Conservation (phyloP, 768 basidiomycete genomes). For the Serendipita indica region DNA sequence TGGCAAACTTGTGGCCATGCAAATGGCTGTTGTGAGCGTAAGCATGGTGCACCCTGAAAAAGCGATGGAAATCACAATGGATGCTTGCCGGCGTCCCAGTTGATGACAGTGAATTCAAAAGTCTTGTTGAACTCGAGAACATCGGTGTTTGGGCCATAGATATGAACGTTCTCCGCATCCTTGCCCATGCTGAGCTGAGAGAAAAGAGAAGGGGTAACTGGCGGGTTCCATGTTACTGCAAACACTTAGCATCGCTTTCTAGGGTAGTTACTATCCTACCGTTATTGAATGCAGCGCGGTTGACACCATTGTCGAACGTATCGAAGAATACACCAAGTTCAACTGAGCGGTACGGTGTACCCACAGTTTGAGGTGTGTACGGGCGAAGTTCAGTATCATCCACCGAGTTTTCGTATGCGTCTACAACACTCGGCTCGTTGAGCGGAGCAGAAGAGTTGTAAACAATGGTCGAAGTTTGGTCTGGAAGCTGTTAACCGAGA, state of each 20-base stretch:
- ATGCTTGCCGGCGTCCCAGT: constrained; percentile 44
- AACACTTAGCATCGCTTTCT: constrained; percentile 12
- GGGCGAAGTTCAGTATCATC: constrained; percentile 61
- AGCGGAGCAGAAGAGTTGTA: constrained; percentile 44
- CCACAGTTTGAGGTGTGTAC: constrained; percentile 29
- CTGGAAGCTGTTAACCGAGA: constrained; percentile 23
- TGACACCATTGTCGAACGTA: constrained; percentile 75
- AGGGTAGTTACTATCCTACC: constrained; percentile 50
- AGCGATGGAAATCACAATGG: constrained; percentile 48
- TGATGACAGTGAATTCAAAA: constrained; percentile 55
- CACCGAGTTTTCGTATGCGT: constrained; percentile 22
- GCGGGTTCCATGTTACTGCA: constrained; percentile 23
- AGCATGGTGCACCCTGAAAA: constrained; percentile 5
- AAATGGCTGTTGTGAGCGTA: constrained; percentile 47
- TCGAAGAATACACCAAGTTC: constrained; percentile 64
- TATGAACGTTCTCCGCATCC: constrained; percentile 46
- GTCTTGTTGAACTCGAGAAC: constrained; percentile 62
- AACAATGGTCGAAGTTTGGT: constrained; percentile 69
- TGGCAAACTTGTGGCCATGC: constrained; percentile 77
- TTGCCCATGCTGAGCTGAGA: constrained; percentile 61
- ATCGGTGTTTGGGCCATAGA: constrained; percentile 72
- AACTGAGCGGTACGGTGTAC: constrained; percentile 43
- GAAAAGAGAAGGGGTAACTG: constrained; percentile 58
- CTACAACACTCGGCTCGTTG: constrained; percentile 38
- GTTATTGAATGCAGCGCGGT: constrained; percentile 62